Base-by-base conservation (phyloP, 352 stramenopile species). In the Phytophthora fragariaefolia region DNA sequence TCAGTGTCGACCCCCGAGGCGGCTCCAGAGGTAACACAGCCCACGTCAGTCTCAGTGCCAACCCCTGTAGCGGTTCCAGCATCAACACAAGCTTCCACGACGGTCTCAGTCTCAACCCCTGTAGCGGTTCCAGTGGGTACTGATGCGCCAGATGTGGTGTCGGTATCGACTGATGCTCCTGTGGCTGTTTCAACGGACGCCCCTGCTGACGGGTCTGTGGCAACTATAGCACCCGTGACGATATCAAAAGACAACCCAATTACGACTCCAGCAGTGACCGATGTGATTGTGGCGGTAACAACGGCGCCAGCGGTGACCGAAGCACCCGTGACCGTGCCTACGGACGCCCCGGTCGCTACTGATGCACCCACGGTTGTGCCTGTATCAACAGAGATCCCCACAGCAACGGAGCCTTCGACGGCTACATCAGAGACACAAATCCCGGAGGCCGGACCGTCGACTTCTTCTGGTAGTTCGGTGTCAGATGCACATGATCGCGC, bases 381-480 rank as follows among this genome's bases (percentile, higher is more conserved):
- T 9, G 50, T 55, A 24, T 10, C 26, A 6, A 69, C 60, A n/a
- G 60, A 57, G 18, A 28, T 43, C 47, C 43, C 40, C 38, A 38
- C 15, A 28, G 43, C 49, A 51, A 23, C 52, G 17, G 34, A 13
- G 28, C 17, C 56, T 38, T 63, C 42, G 5, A 42, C 54, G 10
- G 18, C 43, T 30, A 18, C 53, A 32, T 28, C 48, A 27, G 7
- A 30, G 47, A 13, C 42, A 40, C 34, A 42, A 38, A 18, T 50
- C 38, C 32, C 52, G 18, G 17, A 28, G 52, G 10, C 42, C 42
- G 60, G 57, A 30, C 26, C 49, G n/a, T 3, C 67, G n/a, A 48
- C 59, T 15, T 30, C 56, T 22, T 42, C 57, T 6, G 68, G 32
- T 17, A 66, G 50, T 18, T 53, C 52, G 27, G 23, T 28, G 17